These are phyloP conservation scores for Vairimorpha apis DNA, from an alignment of 371 early-diverging fungal genomes.

Conservation along the genomic window DNA sequence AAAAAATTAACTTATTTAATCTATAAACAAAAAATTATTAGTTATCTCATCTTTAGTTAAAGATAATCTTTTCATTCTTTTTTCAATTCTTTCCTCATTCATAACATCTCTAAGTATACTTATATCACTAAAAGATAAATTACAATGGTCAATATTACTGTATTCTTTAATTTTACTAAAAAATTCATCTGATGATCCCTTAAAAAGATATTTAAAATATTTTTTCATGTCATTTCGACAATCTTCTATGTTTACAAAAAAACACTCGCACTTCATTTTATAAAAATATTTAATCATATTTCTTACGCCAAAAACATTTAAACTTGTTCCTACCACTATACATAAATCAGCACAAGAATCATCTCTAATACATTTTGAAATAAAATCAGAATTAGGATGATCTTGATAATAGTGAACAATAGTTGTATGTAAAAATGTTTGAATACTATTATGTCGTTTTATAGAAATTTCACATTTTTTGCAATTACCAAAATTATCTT, in stretches of 20 bases:
- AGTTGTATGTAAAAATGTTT: constrained; percentile 74
- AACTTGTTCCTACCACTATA: constrained; percentile 90
- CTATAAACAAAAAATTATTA: background rate
- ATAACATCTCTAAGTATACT: background rate
- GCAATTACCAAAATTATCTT: constrained; percentile 4
- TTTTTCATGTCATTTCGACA: constrained; percentile 52
- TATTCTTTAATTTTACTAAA: constrained; percentile 5
- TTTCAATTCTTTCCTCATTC: background rate
- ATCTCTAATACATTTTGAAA: constrained; percentile 22
- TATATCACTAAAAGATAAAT: background rate
- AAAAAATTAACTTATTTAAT: background rate
- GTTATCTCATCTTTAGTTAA: background rate
- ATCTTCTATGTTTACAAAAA: constrained; percentile 57
- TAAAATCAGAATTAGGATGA: constrained; percentile 69
- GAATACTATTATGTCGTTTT: constrained; percentile 67
- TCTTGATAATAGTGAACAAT: constrained; percentile 92
- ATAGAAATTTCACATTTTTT: constrained; percentile 29
- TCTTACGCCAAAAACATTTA: constrained; percentile 84
- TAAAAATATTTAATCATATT: constrained; percentile 72
- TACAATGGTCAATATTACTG: background rate
- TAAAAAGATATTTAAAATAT: constrained; percentile 60
- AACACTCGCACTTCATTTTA: constrained; percentile 41
- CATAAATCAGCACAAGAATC: constrained; percentile 69
- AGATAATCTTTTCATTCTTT: constrained; percentile 6
- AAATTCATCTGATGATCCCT: constrained; percentile 62